phyloP scores from a whole-genome alignment of 2,329 filamentous ascomycete species.

The Ceratocystis harringtonii region DNA sequence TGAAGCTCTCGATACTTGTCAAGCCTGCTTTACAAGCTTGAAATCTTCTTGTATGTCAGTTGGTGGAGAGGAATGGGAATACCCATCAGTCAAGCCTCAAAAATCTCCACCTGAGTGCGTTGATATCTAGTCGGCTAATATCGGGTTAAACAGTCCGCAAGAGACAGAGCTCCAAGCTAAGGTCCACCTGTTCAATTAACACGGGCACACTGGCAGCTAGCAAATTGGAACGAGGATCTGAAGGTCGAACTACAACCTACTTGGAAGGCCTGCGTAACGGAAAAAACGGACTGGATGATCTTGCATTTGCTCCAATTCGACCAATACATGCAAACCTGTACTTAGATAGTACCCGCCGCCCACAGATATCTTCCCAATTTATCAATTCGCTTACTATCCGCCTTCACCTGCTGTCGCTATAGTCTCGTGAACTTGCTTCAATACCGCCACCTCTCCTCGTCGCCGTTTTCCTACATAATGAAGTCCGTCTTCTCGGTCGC shows the following conservation, averaged over 20 bases:
- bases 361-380: not conserved
- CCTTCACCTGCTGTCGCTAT: not conserved
- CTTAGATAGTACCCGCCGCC: not conserved
- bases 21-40: not conserved
- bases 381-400: not conserved
- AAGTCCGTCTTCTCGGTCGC: slow-evolving; percentile 58
- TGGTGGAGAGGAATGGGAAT: not conserved
- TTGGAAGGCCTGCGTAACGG: not conserved
- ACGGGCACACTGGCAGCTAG: not conserved
- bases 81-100: not conserved
- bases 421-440: slow-evolving; percentile 17
- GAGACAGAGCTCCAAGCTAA: not conserved
- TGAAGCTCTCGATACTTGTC: not conserved
- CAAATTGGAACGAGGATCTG: not conserved
- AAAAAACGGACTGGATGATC: not conserved
- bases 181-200: slow-evolving; percentile 2
- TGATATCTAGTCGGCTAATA: not conserved
- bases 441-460: slow-evolving; percentile 15
- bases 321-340: not conserved
- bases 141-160: not conserved
- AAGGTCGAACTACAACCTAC: not conserved
- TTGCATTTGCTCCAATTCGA: not conserved
- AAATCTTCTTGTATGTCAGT: not conserved
- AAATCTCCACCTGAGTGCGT: not conserved
- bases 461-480: slow-evolving; percentile 38